These are phyloP conservation scores for Lactifluus pinguis DNA, from an alignment of 768 basidiomycete genomes.

Conservation along the genomic window DNA sequence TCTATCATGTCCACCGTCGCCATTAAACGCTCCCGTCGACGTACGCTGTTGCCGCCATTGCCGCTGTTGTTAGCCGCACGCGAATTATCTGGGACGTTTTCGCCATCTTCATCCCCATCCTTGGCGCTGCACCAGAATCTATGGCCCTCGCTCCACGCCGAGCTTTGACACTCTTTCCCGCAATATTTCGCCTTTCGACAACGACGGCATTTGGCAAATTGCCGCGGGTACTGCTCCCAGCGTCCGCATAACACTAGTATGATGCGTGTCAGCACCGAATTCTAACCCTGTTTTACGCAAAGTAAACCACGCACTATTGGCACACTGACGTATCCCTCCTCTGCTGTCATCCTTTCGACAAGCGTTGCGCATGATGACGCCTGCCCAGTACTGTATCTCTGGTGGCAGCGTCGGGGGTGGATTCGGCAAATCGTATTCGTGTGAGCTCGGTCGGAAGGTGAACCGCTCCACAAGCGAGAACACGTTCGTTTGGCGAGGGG, in stretches of 20 bases:
- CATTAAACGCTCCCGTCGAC: constrained; percentile 11
- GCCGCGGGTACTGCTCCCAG: constrained; percentile 88
- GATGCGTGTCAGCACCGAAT: background rate
- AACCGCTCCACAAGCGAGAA: constrained; percentile 95
- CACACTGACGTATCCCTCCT: constrained; percentile 94
- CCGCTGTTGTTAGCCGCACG: background rate
- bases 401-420: constrained; percentile 63
- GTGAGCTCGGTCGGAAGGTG: constrained; percentile 85
- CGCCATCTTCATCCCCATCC: constrained; percentile 37
- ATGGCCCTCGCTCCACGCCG: constrained; percentile 94
- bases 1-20: constrained; percentile 18
- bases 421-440: constrained; percentile 62
- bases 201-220: constrained; percentile 94
- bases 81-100: constrained; percentile 18
- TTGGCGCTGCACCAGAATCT: constrained; percentile 85
- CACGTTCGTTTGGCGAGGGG: constrained; percentile 71
- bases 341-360: constrained; percentile 92
- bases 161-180: constrained; percentile 93
- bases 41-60: constrained; percentile 3
- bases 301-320: constrained; percentile 61
- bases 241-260: constrained; percentile 75
- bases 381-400: constrained; percentile 98
- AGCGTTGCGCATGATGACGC: constrained; percentile 99
- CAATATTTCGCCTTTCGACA: constrained; percentile 99
- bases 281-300: background rate